Evolutionary conservation across 129 eudicot species (phyloP), one percentile per base, ranked within the genome.

Genomic region (Flaveria sonorensis): DNA sequence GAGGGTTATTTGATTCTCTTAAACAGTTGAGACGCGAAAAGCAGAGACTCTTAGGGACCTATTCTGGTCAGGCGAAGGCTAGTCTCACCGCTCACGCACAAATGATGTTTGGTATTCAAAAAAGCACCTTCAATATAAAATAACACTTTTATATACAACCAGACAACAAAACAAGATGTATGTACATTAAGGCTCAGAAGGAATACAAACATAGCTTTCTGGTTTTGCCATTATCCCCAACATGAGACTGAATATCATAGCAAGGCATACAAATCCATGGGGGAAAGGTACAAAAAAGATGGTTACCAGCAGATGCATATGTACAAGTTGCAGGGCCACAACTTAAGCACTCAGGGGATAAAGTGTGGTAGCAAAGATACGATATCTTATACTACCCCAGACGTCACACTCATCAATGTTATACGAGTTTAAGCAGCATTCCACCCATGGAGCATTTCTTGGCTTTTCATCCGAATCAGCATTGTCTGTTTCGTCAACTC

Each of bases 401-500:
- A 62, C 68, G 72, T 91, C 85, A 53, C 20, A 81, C 79, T 83
- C 76, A 42, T 91, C 89, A 5, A 86, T 28, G 55, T 89, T 88
- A 81, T 86, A 94, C 8, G 99, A 91, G 71, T 85, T 86, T 51
- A 94, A 39, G 81, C 97, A 89, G 73, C 90, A 85, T 68, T 82
- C 83, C 43, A 94, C 76, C 99, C 99, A 94, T 45, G 97, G 97
- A 10, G 99, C 90, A 81, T 85, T 86, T 78, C 98, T 89, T 14
- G 77, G 82, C 79, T 72, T 85, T 72, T 74, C 82, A 67, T 73
- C 46, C 8, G 3, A 45, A 12, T 52, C 20, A 1, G 24, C 65
- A 24, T 61, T 32, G 4, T 75, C 86, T 15, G 59, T 64, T 42
- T 71, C 91, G 19, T 71, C 46, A 73, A 87, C 53, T 66, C 98